Conservation (phyloP, 441 rosid species). For the Erysimum cheiri region DNA sequence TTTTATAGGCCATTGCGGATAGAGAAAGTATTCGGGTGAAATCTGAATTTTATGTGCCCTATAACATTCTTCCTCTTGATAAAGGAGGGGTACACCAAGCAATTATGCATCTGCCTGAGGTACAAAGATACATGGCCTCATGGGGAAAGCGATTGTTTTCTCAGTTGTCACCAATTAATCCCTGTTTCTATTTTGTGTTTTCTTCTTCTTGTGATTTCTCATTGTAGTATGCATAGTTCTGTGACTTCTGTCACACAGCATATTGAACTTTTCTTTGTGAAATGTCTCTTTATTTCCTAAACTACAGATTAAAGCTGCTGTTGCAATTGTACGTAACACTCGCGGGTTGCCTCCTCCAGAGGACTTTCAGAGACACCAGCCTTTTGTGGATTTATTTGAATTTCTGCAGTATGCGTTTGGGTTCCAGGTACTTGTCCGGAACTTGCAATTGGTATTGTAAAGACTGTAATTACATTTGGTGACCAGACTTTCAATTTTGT, state of each 20-base stretch:
- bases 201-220: neutral
- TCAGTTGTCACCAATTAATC: neutral
- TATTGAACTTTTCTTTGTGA: conserved; percentile 25
- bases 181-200: neutral
- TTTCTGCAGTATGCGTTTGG: conserved; percentile 86
- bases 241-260: neutral
- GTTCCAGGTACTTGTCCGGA: conserved; percentile 71
- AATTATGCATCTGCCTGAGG: conserved; percentile 92
- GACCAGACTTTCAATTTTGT: conserved; percentile 11
- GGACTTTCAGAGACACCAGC: conserved; percentile 58
- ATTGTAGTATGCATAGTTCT: conserved; percentile 1
- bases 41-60: conserved; percentile 73
- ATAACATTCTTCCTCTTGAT: conserved; percentile 93
- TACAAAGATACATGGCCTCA: conserved; percentile 42
- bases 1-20: conserved; percentile 71
- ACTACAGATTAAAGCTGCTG: conserved; percentile 84
- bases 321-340: conserved; percentile 69
- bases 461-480: conserved; percentile 19
- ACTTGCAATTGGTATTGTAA: conserved; percentile 8
- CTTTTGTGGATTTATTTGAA: conserved; percentile 76
- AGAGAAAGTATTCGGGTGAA: conserved; percentile 56
- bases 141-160: conserved; percentile 28
- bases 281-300: neutral
- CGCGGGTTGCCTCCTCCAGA: conserved; percentile 68
- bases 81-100: conserved; percentile 86